Conservation (phyloP, 2,329 filamentous ascomycete genomes). For the Epichloe hybrida region DNA sequence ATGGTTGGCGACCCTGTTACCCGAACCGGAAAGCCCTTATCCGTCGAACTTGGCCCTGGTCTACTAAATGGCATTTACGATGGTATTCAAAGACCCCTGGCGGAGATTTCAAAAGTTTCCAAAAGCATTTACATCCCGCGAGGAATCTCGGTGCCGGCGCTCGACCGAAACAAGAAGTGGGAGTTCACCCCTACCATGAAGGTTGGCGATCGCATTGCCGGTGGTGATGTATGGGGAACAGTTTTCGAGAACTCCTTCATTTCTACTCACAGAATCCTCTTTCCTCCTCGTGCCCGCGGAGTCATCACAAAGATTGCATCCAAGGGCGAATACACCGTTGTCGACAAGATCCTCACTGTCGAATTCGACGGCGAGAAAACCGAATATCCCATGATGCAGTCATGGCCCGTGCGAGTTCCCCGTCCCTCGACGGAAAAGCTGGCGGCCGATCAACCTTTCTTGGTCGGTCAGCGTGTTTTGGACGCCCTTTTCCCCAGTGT, state of each 20-base stretch:
- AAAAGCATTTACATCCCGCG: constrained; percentile 96
- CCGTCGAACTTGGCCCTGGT: constrained; percentile 92
- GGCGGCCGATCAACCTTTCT: constrained; percentile 76
- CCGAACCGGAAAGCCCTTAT: constrained; percentile 88
- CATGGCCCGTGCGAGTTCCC: constrained; percentile 93
- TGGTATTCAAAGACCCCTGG: constrained; percentile 91
- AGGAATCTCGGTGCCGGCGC: constrained; percentile 73
- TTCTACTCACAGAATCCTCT: constrained; percentile 80
- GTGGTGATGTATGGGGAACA: constrained; percentile 88
- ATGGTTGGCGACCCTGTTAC: constrained; percentile 87
- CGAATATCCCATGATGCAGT: constrained; percentile 95
- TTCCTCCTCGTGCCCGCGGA: constrained; percentile 80
- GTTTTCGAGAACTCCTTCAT: constrained; percentile 96
- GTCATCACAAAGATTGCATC: constrained; percentile 82
- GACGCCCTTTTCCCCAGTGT: constrained; percentile 95
- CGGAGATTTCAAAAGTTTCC: constrained; percentile 63
- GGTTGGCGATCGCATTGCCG: constrained; percentile 92
- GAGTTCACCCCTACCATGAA: constrained; percentile 85
- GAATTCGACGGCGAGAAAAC: constrained; percentile 96
- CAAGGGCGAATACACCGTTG: constrained; percentile 88
- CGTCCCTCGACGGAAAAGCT: constrained; percentile 87
- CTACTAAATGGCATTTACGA: constrained; percentile 99
- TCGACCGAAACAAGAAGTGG: constrained; percentile 91
- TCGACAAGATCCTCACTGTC: constrained; percentile 84
- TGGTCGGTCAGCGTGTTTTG: constrained; percentile 92